Percentiles rank a stretch among this genome's conserved stretches.
Evolutionary conservation across 2,329 filamentous ascomycete species (phyloP).

Genomic region (Pezicula neosporulosa): DNA sequence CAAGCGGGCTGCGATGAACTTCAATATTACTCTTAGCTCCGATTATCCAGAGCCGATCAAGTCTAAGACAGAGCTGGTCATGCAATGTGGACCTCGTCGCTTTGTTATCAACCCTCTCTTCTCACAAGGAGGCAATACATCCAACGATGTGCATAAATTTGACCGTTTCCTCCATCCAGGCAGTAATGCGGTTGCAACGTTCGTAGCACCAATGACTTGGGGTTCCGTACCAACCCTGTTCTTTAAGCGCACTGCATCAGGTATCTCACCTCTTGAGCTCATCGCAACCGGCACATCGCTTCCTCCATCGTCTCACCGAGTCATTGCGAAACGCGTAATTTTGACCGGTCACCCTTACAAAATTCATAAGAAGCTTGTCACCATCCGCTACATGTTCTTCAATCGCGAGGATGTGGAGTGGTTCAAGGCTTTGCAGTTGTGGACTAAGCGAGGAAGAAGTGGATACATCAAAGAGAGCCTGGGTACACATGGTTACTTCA

Average conservation of each 20-base stretch:
- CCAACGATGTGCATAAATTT: slow-evolving; percentile 97
- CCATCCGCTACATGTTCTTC: slow-evolving; percentile 99
- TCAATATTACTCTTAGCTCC: slow-evolving; percentile 81
- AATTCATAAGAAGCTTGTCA: slow-evolving; percentile 97
- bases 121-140: slow-evolving; percentile 83
- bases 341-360: slow-evolving; percentile 96
- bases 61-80: slow-evolving; percentile 86
- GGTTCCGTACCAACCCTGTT: slow-evolving; percentile 87
- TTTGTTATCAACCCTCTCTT: slow-evolving; percentile 88
- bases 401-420: slow-evolving; percentile 90
- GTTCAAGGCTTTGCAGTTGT: slow-evolving; percentile 95
- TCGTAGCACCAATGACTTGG: slow-evolving; percentile 90
- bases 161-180: slow-evolving; percentile 89
- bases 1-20: slow-evolving; percentile 87
- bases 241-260: slow-evolving; percentile 61
- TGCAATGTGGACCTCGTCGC: slow-evolving; percentile 86
- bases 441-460: slow-evolving; percentile 84
- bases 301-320: slow-evolving; percentile 69
- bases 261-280: slow-evolving; percentile 57
- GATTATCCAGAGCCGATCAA: slow-evolving; percentile 75
- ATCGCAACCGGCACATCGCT: slow-evolving; percentile 86
- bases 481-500: slow-evolving; percentile 99
- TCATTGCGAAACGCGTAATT: slow-evolving; percentile 91
- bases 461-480: slow-evolving; percentile 93
- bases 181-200: slow-evolving; percentile 82